Evolutionary conservation across 345 rosid species (phyloP), one percentile per base, ranked within the genome.

Genomic region (Salix dunnii): DNA sequence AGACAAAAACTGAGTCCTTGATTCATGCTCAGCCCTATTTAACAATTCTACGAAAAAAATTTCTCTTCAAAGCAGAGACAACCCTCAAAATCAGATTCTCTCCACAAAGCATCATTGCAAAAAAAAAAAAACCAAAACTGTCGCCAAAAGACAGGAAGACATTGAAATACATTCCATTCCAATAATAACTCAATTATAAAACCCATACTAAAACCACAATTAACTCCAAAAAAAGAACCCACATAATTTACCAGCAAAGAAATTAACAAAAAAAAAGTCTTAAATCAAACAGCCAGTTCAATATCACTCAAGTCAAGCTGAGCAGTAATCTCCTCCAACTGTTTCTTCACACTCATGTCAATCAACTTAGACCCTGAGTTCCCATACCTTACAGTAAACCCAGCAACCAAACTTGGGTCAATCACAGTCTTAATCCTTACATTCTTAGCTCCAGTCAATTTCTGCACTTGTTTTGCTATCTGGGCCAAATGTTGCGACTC

Each of bases 291-390:
- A 75, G 89, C 82, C 27, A 91, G 88, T 74, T 88, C 85, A 84
- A 95, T 86, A 66, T 93, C 97, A 40, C 90, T 89, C 81, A 91
- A 84, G 31, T 93, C 97, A 67, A 93, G 88, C 88, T 93, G 91
- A 1, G 88, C 80, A 43, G 97, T 89, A 60, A 95, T 91, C 78
- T 95, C 97, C 63, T 91, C 96, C 80, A 95, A 85, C 87, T 95
- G 99, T 78, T 88, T 95, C 96, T 90, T 93, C 33, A 91, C 97
- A 73, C 99, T 95, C 99, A 93, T 85, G 69, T 95, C 99, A 79
- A 95, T 93, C 60, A 91, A 73, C 84, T 90, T 95, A 0, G 99
- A 95, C 27, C 97, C 97, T 0, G 89, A 73, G 14, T 12, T 79
- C 36, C 99, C 99, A 62, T 89, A 95, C 83, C 96, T 74, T 61